Base-by-base conservation (phyloP, 106 monocot genomes). In the Apostasia ramifera region DNA sequence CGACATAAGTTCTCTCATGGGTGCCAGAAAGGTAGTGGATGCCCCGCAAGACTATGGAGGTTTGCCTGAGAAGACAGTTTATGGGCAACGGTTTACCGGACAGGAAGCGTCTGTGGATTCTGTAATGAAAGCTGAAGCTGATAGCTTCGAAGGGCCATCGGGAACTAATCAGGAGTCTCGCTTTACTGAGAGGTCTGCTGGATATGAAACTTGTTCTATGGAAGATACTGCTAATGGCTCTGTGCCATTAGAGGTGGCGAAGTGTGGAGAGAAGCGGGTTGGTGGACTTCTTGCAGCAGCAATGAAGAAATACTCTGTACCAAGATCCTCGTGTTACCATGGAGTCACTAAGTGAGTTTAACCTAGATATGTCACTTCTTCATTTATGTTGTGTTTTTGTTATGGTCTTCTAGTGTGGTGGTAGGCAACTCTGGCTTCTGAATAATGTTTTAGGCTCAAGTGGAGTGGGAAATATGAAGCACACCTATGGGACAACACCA, bases 401-500 rank as follows among this genome's bases (percentile, higher is more conserved):
- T 67, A n/a, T 6, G 40, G 4, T 3, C 41, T 13, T 26, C 26
- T 26, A 26, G 6, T 47, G 46, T 13, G 11, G 8, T 44, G 38
- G 1, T 1, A 48, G 2, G 8, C 44, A 12, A 11, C 14, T 73
- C n/a, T 71, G 41, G 8, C 45, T n/a, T 48, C 57, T 56, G 11
- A 47, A 47, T 71, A 6, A 40, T 4, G 2, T 54, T 72, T 66
- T 56, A 88, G 88, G 84, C 61, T 81, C 50, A 88, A 81, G 56
- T 88, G 88, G 88, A 88, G 88, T 63, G 88, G 88, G n/a, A 88
- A 88, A 58, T 88, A 66, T 50, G 88, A 88, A 72, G 88, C 88
- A 26, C 88, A 88, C 68, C 67, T 84, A n/a, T 84, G 88, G 88
- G 88, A 88, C 58, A 88, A 84, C 50, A 76, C 77, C 8, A 73